Percentiles rank a stretch among this genome's conserved stretches.
phyloP scores from a whole-genome alignment of 148 eudicot genomes.

The Cornus kousa region DNA sequence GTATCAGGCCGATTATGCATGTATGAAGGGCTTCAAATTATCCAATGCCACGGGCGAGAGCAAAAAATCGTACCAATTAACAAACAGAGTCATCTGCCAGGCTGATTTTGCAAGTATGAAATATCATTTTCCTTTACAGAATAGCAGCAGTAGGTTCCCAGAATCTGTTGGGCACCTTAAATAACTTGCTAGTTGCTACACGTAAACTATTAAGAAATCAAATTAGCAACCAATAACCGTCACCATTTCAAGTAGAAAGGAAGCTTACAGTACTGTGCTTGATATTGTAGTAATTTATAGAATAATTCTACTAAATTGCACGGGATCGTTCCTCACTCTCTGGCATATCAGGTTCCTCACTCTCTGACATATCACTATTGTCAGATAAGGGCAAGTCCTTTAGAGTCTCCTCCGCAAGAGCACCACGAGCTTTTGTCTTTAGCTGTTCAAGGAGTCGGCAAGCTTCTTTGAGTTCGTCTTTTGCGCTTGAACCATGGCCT shows the following conservation, averaged over 20 bases:
- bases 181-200: background rate
- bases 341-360: conserved; percentile 26
- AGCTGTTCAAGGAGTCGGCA: conserved; percentile 55
- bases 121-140: background rate
- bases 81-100: no score
- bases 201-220: background rate
- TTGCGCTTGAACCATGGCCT: conserved; percentile 65
- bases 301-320: conserved; percentile 5
- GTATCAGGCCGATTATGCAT: background rate
- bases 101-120: no score
- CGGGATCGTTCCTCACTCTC: conserved; percentile 10
- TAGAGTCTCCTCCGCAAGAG: conserved; percentile 21
- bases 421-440: conserved; percentile 46
- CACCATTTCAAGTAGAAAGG: background rate
- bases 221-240: background rate
- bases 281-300: background rate
- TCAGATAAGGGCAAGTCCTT: conserved; percentile 63
- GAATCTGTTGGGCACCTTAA: background rate
- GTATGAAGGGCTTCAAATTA: background rate
- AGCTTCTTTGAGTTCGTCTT: conserved; percentile 76
- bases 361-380: conserved; percentile 28
- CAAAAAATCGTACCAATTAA: no score
- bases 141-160: background rate
- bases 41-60: no score
- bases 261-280: background rate